Conservation (phyloP, 208 protist genomes). For the Paratrypanosoma confusum region DNA sequence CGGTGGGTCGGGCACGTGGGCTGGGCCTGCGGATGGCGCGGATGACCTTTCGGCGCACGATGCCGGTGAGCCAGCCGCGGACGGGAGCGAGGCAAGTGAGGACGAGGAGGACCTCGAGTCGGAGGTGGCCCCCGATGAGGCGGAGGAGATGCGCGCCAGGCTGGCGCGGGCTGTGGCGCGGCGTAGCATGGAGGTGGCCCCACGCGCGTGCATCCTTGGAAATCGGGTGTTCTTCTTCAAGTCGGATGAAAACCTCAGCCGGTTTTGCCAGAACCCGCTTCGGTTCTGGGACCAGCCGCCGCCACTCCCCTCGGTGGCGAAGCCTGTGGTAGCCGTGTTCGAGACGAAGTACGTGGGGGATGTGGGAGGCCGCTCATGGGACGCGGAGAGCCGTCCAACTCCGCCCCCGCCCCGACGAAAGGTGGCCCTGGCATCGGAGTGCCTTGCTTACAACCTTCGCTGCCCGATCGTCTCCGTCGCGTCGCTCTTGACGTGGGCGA, state of each 20-base stretch:
- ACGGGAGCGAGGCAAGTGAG: too few species aligned
- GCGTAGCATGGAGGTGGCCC: constrained; percentile 16
- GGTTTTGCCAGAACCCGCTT: constrained; percentile 63
- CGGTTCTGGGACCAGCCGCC: constrained; percentile 58
- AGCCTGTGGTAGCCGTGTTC: constrained; percentile 30
- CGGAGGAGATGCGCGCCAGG: constrained; percentile 52
- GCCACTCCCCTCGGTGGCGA: constrained; percentile 25
- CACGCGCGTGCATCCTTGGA: constrained; percentile 39
- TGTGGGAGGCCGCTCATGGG: too few species aligned
- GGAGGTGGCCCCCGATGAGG: constrained; percentile 55
- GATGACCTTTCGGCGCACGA: too few species aligned
- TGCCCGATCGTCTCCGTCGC: constrained; percentile 40
- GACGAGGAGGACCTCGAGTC: constrained; percentile 52
- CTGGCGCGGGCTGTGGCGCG: constrained; percentile 17
- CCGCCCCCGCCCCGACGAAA: too few species aligned
- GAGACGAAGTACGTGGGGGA: too few species aligned
- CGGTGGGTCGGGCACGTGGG: neutral
- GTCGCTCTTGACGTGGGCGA: constrained; percentile 77
- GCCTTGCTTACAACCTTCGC: constrained; percentile 54
- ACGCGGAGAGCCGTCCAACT: too few species aligned
- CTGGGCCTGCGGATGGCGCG: too few species aligned
- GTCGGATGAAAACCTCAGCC: constrained; percentile 31
- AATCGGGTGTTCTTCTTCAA: constrained; percentile 69
- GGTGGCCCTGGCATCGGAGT: too few species aligned
- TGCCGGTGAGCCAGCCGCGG: too few species aligned